Evolutionary conservation across 148 eudicot genomes (phyloP).

Genomic region (Gaultheria prostrata): DNA sequence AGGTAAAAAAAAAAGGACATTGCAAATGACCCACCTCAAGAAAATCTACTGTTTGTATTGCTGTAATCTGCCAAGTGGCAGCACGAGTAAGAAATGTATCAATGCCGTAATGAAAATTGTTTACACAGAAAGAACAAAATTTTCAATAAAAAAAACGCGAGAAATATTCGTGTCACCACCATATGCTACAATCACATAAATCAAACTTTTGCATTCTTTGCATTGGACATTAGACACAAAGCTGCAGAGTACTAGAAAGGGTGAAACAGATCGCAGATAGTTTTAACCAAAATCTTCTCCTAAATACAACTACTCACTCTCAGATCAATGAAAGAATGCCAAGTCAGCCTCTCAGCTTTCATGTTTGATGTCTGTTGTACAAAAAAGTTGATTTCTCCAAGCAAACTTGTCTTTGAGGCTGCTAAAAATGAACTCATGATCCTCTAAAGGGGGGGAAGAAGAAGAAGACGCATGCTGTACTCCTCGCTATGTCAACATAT

Average conservation of each 20-base stretch:
- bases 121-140: neutral
- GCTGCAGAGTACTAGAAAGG: neutral
- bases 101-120: neutral
- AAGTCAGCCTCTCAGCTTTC: neutral
- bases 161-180: too few relatives aligned
- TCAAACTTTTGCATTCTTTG: neutral
- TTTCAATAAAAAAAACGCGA: neutral
- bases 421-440: neutral
- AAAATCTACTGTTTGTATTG: neutral
- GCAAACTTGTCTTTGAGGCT: neutral
- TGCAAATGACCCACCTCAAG: neutral
- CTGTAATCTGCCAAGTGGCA: neutral
- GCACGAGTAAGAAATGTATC: neutral
- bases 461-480: neutral
- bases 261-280: neutral
- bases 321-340: neutral
- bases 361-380: neutral
- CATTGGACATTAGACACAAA: neutral
- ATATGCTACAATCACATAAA: neutral
- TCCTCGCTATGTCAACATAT: constrained; percentile 29
- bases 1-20: neutral
- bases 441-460: neutral
- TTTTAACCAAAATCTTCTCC: neutral
- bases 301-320: neutral
- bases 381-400: neutral